Percentiles rank a stretch among this genome's conserved stretches.
Conservation (phyloP, 805 yeast species). For the Nakazawaea ishiwadae region DNA sequence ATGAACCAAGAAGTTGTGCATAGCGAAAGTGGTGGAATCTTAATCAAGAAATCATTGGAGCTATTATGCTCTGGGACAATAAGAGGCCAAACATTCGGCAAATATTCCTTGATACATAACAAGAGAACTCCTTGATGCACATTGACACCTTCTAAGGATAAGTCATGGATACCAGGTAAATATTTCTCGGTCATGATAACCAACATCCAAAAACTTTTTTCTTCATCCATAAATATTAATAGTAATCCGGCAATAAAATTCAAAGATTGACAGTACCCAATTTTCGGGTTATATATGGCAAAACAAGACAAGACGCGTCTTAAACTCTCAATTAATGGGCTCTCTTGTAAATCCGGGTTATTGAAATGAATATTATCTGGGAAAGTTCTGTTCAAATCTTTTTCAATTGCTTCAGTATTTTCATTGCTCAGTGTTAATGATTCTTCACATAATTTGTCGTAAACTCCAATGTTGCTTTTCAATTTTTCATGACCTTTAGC, state of each 20-base stretch:
- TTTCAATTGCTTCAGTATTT: constrained; percentile 89
- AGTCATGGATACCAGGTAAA: constrained; percentile 88
- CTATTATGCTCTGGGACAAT: constrained; percentile 28
- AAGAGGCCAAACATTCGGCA: constrained; percentile 74
- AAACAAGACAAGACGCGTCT: constrained; percentile 82
- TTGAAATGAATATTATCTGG: constrained; percentile 89
- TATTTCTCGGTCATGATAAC: constrained; percentile 82
- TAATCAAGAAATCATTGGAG: constrained; percentile 53
- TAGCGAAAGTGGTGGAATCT: constrained; percentile 84
- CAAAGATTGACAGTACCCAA: constrained; percentile 94
- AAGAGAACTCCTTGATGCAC: constrained; percentile 92
- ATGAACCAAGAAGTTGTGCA: constrained; percentile 98
- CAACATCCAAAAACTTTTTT: constrained; percentile 91
- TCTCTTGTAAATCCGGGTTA: constrained; percentile 31
- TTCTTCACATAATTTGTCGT: constrained; percentile 60
- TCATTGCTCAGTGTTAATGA: constrained; percentile 51
- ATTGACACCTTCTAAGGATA: constrained; percentile 88
- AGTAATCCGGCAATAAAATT: constrained; percentile 89
- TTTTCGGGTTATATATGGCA: constrained; percentile 78
- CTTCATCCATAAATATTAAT: constrained; percentile 83
- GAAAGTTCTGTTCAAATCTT: constrained; percentile 90
- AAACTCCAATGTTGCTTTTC: constrained; percentile 67
- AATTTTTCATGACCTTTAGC: constrained; percentile 70
- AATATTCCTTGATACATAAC: constrained; percentile 77
- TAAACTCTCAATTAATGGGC: constrained; percentile 62